These are phyloP conservation scores for Psilocybe subaeruginosa DNA, from an alignment of 768 basidiomycete genomes.

Conservation along the genomic window DNA sequence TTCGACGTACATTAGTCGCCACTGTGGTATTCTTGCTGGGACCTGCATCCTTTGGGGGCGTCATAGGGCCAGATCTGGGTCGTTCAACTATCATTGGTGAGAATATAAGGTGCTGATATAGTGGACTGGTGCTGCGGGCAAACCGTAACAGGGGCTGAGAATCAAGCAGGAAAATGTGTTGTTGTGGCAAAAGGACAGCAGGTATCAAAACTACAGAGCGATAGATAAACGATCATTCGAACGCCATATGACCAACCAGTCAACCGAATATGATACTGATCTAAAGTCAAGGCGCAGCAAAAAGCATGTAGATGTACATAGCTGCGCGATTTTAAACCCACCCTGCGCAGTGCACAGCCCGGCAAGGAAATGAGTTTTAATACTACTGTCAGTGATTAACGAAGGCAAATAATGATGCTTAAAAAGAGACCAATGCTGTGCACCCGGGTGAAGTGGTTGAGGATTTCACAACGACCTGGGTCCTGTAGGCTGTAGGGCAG, in stretches of 20 bases:
- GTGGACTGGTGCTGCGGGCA: background rate
- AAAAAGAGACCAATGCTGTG: no score
- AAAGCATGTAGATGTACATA: no score
- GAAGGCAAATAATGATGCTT: no score
- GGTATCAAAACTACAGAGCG: background rate
- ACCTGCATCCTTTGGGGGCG: background rate
- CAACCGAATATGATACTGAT: background rate
- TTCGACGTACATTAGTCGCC: background rate
- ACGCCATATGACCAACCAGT: background rate
- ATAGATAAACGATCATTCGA: no score
- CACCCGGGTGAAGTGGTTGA: no score
- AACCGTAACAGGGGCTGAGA: background rate
- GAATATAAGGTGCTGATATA: no score
- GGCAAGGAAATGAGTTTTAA: no score
- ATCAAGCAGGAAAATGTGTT: background rate
- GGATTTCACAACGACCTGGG: no score
- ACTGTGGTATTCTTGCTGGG: background rate
- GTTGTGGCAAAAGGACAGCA: background rate
- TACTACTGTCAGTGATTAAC: no score
- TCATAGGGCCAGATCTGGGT: background rate
- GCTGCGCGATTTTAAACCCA: background rate
- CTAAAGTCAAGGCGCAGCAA: background rate
- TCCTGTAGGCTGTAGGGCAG: no score
- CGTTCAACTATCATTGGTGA: background rate
- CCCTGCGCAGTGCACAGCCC: background rate